Evolutionary conservation across 2,329 filamentous ascomycete species (phyloP), one percentile per base, ranked within the genome.

Genomic region (Epichloe hybrida): DNA sequence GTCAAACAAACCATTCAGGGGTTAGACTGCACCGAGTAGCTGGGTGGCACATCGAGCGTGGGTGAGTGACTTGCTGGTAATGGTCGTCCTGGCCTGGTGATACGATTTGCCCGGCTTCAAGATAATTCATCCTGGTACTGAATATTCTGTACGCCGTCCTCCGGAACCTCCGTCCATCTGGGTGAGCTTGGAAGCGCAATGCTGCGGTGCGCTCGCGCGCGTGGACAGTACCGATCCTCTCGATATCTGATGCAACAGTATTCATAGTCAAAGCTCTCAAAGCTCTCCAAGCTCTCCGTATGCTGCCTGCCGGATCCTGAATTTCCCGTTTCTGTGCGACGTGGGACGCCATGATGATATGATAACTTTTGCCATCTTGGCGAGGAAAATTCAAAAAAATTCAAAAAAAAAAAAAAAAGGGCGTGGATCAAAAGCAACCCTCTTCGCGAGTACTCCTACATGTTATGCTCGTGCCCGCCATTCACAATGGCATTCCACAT

Each of bases 391-490:
- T 17, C 17, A 1, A 21, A 1, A 23, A 23, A 21, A 21, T 31
- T 9, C 1, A 15, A 17, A 34, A 31, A 17, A 44, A 20, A 20
- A 45, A 23, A 23, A 21, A 21, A 5, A 46, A n/a, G 17, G 1
- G 17, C 17, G 17, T 17, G 17, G 17, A 2, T 17, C 1, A 17
- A 17, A 17, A 17, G 17, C 17, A 17, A 17, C 17, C 17, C 17
- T 17, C 17, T 17, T 17, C 17, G 2, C 17, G 17, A 17, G 17
- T 17, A 17, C 17, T 17, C 17, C 17, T 17, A 17, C 17, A 46
- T 46, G 37, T 7, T 7, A 53, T 52, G 17, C 46, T 47, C 38
- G 44, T 50, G 50, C 50, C 40, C 50, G 48, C 52, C 44, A 46
- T 52, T 49, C 56, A 54, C 54, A 50, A 31, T 31, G 27, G 9